A percentile compares a stretch with the other conserved stretches of the same genome.
These are phyloP conservation scores for Maudiozyma serrabonitensis DNA, from an alignment of 805 yeast genomes.

Conservation along the genomic window DNA sequence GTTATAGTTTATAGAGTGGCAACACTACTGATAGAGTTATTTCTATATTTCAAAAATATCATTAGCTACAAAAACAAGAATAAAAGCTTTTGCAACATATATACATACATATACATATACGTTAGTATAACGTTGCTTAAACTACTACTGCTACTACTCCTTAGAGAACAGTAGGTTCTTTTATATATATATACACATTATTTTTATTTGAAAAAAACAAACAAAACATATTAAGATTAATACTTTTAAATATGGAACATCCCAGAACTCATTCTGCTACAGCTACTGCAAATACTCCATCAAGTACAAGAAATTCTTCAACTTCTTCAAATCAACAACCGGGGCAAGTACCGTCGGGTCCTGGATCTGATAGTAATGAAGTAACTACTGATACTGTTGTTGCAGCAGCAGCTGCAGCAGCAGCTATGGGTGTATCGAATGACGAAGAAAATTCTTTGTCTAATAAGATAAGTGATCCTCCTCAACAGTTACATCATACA, in stretches of 20 bases:
- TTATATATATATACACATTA: no score
- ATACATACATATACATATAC: no score
- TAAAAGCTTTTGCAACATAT: no score
- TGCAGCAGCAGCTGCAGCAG: not conserved
- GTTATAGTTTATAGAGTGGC: no score
- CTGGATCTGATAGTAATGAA: not conserved
- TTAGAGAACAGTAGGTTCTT: no score
- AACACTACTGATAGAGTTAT: no score
- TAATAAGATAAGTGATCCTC: not conserved
- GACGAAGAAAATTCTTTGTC: no score
- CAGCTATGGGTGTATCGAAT: not conserved
- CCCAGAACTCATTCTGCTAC: slow-evolving; percentile 9
- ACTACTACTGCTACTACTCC: no score
- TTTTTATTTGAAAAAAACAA: no score
- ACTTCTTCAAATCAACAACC: slow-evolving; percentile 1
- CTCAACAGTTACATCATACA: not conserved
- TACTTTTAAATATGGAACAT: slow-evolving; percentile 6
- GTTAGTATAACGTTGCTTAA: no score
- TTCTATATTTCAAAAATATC: no score
- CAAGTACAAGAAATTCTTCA: slow-evolving; percentile 6
- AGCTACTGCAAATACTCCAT: slow-evolving; percentile 3
- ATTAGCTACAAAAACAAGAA: no score
- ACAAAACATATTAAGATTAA: not conserved
- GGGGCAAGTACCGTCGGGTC: not conserved
- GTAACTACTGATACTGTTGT: not conserved